These are phyloP conservation scores for Gorgonomyces haynaldii DNA, from an alignment of 192 early-diverging fungal species.

Conservation along the genomic window DNA sequence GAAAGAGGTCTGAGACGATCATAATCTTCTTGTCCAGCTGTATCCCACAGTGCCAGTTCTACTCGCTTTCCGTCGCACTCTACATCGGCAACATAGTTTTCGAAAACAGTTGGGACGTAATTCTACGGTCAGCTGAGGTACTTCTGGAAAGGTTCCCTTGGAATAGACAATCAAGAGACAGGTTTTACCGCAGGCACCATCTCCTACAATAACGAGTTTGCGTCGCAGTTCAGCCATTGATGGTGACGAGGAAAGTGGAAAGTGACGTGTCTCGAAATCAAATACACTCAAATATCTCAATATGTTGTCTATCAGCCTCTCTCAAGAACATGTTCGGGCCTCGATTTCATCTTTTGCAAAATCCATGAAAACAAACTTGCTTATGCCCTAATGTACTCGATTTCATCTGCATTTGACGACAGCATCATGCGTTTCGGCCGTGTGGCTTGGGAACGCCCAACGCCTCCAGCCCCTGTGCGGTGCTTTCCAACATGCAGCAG, in stretches of 20 bases:
- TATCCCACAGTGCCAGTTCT: conserved; percentile 93
- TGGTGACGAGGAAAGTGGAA: too few relatives aligned
- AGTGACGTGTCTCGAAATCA: too few relatives aligned
- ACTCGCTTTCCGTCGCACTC: conserved; percentile 74
- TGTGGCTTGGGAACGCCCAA: too few relatives aligned
- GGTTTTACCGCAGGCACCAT: conserved; percentile 88
- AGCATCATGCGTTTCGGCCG: too few relatives aligned
- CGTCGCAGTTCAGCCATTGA: too few relatives aligned
- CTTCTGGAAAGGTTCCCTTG: conserved; percentile 26
- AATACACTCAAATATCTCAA: too few relatives aligned
- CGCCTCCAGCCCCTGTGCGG: too few relatives aligned
- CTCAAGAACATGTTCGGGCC: too few relatives aligned
- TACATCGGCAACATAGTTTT: conserved; percentile 85
- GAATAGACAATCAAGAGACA: conserved; percentile 54
- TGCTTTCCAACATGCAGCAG: too few relatives aligned
- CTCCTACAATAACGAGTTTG: conserved; percentile 89
- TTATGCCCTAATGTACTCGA: background rate
- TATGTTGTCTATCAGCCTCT: too few relatives aligned
- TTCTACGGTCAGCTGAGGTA: conserved; percentile 13
- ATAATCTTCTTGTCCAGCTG: conserved; percentile 94
- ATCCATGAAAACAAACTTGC: background rate
- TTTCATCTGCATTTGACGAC: too few relatives aligned
- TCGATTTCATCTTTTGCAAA: background rate
- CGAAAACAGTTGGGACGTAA: conserved; percentile 59
- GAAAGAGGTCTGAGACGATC: conserved; percentile 85